Evolutionary conservation across 2,329 filamentous ascomycete genomes (phyloP), one percentile per base, ranked within the genome.

Genomic region (Sporothrix inflata): DNA sequence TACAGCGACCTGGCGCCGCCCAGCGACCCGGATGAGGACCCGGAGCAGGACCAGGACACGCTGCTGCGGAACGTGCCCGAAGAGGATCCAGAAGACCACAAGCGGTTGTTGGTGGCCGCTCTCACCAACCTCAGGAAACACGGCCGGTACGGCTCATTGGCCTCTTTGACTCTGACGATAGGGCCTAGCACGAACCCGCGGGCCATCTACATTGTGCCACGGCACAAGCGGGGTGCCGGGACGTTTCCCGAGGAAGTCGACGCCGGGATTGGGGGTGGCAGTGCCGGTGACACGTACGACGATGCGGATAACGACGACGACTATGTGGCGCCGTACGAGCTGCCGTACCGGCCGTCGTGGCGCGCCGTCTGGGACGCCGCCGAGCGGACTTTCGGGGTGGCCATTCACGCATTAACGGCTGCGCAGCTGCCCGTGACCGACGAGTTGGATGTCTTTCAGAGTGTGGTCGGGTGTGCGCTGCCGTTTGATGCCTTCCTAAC

Each of bases 271-370:
- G 60, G 60, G 21, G 27, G 51, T 16, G 24, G 51, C 30, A 38
- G 55, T 60, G 55, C 7, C 11, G 30, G 30, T 12, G 55, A 42
- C 19, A 11, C 7, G 5, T n/a, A 45, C 12, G 38, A 11, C 38
- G 38, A 65, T 16, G 11, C 19, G 1, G 53, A 34, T 2, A 24
- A 27, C 16, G 68, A 70, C 7, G 68, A 42, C 12, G 38, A 57
- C 34, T 42, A 51, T 16, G 51, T 57, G 67, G 21, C 38, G 3
- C 40, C 49, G 16, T 55, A 70, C 21, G 49, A 69, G 49, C 30
- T 55, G 49, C 66, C 66, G 14, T 70, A 70, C 53, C 57, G n/a
- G 7, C 49, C 49, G 16, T 67, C 70, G 19, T 63, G 53, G 65
- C 42, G 65, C 14, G 24, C 53, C 6, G 53, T 57, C 34, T 69